phyloP scores from a whole-genome alignment of 2,329 filamentous ascomycete genomes.

The Paracoccidioides brasiliensis region DNA sequence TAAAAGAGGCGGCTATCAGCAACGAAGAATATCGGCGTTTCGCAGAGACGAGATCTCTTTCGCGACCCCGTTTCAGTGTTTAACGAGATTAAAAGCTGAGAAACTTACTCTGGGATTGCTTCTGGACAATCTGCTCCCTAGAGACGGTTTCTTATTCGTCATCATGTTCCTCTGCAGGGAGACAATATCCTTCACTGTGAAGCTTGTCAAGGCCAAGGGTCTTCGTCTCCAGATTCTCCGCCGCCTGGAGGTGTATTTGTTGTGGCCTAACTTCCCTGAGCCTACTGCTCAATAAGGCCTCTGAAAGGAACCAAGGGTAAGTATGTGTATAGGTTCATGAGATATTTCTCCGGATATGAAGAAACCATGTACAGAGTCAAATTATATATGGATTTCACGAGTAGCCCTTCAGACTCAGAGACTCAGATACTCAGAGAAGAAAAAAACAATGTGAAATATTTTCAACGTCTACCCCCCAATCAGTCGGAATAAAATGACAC shows the following conservation, averaged over 20 bases:
- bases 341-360: not conserved
- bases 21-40: too few relatives aligned
- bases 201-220: not conserved
- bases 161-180: not conserved
- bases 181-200: not conserved
- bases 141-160: not conserved
- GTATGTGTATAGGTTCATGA: too few relatives aligned
- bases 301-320: too few relatives aligned
- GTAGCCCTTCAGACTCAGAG: too few relatives aligned
- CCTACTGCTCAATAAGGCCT: too few relatives aligned
- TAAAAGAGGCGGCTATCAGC: too few relatives aligned
- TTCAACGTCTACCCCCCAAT: not conserved
- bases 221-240: not conserved
- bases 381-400: too few relatives aligned
- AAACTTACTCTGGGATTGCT: conserved; percentile 14
- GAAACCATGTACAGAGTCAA: too few relatives aligned
- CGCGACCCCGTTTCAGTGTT: not conserved
- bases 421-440: not conserved
- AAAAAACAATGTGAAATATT: not conserved
- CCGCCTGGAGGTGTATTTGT: too few relatives aligned
- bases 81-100: not conserved
- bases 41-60: not conserved
- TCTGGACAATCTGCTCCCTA: conserved; percentile 10
- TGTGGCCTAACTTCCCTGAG: too few relatives aligned
- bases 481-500: not conserved